Conservation (phyloP, 108 stramenopile species). For the Skeletonema potamos region DNA sequence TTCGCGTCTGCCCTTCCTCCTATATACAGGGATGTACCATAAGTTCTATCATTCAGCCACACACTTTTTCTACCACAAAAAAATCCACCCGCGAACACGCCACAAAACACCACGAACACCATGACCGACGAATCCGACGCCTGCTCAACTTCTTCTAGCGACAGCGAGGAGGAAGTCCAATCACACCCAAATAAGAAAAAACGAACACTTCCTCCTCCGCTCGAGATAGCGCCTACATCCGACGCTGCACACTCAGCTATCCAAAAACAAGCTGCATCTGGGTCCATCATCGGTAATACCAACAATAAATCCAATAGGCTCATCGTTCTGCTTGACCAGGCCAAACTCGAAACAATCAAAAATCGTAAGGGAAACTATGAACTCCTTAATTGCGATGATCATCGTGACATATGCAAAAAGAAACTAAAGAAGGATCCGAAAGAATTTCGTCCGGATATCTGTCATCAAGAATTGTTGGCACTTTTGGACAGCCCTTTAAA, state of each 20-base stretch:
- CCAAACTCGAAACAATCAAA: conserved; percentile 96
- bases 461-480: conserved; percentile 97
- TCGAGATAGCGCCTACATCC: conserved; percentile 59
- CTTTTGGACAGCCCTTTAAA: conserved; percentile 96
- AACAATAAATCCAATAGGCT: conserved; percentile 38
- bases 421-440: conserved; percentile 93
- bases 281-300: conserved; percentile 25
- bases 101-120: neutral
- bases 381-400: conserved; percentile 98
- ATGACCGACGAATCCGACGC: conserved; percentile 44
- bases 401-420: conserved; percentile 89
- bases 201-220: conserved; percentile 49
- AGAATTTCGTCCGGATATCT: conserved; percentile 95
- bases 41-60: too few species aligned
- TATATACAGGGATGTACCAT: too few species aligned
- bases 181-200: conserved; percentile 47
- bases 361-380: conserved; percentile 92
- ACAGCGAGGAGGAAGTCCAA: neutral
- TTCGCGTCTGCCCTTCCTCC: too few species aligned
- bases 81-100: too few species aligned
- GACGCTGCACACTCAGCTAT: conserved; percentile 33
- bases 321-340: conserved; percentile 90
- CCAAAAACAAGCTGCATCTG: conserved; percentile 24
- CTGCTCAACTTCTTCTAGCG: conserved; percentile 14
- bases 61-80: too few species aligned